Evolutionary conservation across 2,329 filamentous ascomycete genomes (phyloP).

Genomic region (Chrysoporthe deuterocubensis): DNA sequence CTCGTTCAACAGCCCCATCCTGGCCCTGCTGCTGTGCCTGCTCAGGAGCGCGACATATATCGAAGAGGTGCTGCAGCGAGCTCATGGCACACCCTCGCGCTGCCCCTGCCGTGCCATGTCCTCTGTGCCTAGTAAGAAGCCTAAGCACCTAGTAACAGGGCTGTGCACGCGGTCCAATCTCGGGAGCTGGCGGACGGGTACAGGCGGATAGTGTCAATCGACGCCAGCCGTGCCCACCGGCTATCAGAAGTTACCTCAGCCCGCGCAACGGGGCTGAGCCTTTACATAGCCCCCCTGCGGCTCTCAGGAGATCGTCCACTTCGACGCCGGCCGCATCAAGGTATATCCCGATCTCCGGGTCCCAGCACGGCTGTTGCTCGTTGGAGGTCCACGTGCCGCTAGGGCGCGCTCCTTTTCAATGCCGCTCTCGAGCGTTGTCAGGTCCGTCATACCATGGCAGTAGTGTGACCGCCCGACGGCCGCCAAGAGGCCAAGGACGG

Average conservation of each 20-base stretch:
- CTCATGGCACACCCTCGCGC: too few relatives aligned
- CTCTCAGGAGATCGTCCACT: background rate
- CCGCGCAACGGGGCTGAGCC: background rate
- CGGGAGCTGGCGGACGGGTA: background rate
- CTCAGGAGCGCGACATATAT: too few relatives aligned
- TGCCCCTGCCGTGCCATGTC: too few relatives aligned
- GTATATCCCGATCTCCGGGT: background rate
- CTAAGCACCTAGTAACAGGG: background rate
- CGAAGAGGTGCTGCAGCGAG: too few relatives aligned
- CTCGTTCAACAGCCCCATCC: too few relatives aligned
- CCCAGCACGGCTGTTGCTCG: too few relatives aligned
- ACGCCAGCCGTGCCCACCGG: background rate
- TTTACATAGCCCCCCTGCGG: background rate
- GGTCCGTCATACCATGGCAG: background rate
- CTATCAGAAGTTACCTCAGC: background rate
- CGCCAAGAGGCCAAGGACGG: too few relatives aligned
- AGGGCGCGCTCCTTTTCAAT: background rate
- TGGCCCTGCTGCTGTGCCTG: too few relatives aligned
- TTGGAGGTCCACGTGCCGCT: too few relatives aligned
- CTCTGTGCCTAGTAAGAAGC: background rate
- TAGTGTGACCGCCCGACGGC: too few relatives aligned
- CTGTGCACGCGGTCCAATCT: constrained; percentile 4
- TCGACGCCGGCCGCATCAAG: background rate
- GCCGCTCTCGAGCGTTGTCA: background rate
- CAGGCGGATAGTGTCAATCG: background rate